Conservation (phyloP, 257 asterid genomes). For the Eucommia ulmoides region DNA sequence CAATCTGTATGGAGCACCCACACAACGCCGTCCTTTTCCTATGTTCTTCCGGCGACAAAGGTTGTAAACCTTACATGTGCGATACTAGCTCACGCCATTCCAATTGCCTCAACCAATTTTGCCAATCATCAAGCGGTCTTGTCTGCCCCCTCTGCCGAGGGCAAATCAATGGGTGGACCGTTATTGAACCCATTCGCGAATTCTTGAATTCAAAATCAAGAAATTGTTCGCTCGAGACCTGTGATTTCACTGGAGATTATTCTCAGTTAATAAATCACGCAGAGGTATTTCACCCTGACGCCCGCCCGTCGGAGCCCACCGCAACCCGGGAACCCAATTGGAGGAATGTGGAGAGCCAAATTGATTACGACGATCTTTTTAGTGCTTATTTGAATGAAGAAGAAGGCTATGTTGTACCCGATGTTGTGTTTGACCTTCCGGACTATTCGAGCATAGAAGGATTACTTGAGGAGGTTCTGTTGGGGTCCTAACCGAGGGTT, state of each 20-base stretch:
- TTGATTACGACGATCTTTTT: slow-evolving; percentile 42
- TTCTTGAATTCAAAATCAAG: slow-evolving; percentile 49
- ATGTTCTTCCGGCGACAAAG: slow-evolving; percentile 54
- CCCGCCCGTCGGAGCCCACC: slow-evolving; percentile 43
- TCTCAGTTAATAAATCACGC: slow-evolving; percentile 66
- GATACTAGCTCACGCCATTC: slow-evolving; percentile 81
- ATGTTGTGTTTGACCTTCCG: no score
- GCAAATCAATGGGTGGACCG: slow-evolving; percentile 31
- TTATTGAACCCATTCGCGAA: slow-evolving; percentile 30
- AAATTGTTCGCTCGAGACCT: slow-evolving; percentile 58
- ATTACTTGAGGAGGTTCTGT: no score
- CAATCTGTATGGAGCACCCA: slow-evolving; percentile 66
- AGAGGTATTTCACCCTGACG: slow-evolving; percentile 42
- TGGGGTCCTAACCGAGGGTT: no score
- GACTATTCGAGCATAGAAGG: no score
- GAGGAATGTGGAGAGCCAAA: slow-evolving; percentile 38
- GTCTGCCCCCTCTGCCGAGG: slow-evolving; percentile 89
- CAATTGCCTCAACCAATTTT: slow-evolving; percentile 53
- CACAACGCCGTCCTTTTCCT: slow-evolving; percentile 49
- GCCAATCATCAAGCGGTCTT: slow-evolving; percentile 29
- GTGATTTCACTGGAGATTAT: slow-evolving; percentile 51
- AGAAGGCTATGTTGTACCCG: no score
- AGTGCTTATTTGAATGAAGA: no score
- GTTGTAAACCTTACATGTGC: slow-evolving; percentile 73
- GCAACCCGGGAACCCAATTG: slow-evolving; percentile 41